These are phyloP conservation scores for Sporothrix phasma DNA, from an alignment of 2,329 filamentous ascomycete species.

Conservation along the genomic window DNA sequence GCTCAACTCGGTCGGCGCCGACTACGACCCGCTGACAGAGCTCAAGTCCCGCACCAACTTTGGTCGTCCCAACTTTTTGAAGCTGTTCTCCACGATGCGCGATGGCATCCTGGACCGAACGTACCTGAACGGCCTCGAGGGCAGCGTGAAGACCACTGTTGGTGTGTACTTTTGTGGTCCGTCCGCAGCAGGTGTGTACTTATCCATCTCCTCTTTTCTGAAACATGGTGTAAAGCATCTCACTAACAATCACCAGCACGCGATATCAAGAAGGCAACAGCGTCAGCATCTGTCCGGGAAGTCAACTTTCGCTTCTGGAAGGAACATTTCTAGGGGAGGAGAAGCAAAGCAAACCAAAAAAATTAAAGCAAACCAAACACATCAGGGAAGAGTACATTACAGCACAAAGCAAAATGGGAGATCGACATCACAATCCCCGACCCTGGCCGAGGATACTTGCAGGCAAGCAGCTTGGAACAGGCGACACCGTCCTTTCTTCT, in stretches of 20 bases:
- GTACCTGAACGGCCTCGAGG: slow-evolving; percentile 75
- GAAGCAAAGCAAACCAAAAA: not conserved
- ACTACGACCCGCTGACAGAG: slow-evolving; percentile 84
- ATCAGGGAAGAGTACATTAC: not conserved
- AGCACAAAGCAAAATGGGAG: not conserved
- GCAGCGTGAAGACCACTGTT: slow-evolving; percentile 68
- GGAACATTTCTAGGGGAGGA: slow-evolving; percentile 59
- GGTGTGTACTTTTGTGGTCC: slow-evolving; percentile 98
- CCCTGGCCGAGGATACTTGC: not conserved
- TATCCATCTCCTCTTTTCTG: too few species aligned
- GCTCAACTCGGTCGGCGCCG: slow-evolving; percentile 83
- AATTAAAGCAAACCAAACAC: not conserved
- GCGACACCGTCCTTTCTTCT: not conserved
- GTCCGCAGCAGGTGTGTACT: slow-evolving; percentile 50
- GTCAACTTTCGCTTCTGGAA: slow-evolving; percentile 98
- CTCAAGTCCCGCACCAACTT: slow-evolving; percentile 86
- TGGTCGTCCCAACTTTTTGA: slow-evolving; percentile 79
- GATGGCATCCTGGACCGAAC: slow-evolving; percentile 76
- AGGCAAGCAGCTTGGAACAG: not conserved
- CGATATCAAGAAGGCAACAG: slow-evolving; percentile 75
- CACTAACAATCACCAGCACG: slow-evolving; percentile 51
- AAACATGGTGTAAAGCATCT: not conserved
- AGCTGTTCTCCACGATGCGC: slow-evolving; percentile 74
- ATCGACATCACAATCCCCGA: not conserved
- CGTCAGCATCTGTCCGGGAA: slow-evolving; percentile 59